These are phyloP conservation scores for Chlamydomonas sp. DNA, from an alignment of 139 green algal species.

Conservation along the genomic window DNA sequence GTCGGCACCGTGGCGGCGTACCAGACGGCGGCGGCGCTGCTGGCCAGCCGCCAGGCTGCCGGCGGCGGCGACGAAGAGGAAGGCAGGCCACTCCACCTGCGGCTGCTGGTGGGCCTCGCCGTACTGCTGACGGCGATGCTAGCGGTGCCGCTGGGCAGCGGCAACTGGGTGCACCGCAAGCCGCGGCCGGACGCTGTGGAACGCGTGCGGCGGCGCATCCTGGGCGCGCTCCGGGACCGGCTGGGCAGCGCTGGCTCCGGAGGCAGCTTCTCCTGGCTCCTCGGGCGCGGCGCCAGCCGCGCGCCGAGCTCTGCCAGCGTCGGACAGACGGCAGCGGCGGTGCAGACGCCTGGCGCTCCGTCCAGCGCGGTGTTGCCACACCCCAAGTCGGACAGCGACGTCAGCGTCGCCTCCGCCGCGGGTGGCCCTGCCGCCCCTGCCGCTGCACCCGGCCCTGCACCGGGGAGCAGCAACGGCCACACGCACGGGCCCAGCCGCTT, in stretches of 20 bases:
- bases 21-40: slow-evolving; percentile 50
- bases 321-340: too few relatives aligned
- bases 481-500: too few relatives aligned
- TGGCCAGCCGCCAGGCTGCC: not conserved
- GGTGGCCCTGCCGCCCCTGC: too few relatives aligned
- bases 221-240: not conserved
- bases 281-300: too few relatives aligned
- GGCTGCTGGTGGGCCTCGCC: slow-evolving; percentile 36
- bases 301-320: too few relatives aligned
- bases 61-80: not conserved
- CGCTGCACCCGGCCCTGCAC: too few relatives aligned
- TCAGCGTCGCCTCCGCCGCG: too few relatives aligned
- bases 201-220: not conserved
- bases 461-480: too few relatives aligned
- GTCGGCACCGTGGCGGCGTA: slow-evolving; percentile 64
- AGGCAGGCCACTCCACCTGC: not conserved
- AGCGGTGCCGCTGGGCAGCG: slow-evolving; percentile 44
- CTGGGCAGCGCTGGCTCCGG: not conserved
- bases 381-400: too few relatives aligned
- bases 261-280: too few relatives aligned
- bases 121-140: slow-evolving; percentile 59
- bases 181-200: slow-evolving; percentile 30
- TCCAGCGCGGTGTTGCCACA: too few relatives aligned
- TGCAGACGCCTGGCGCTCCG: too few relatives aligned
- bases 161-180: slow-evolving; percentile 25